Conservation (phyloP, 805 yeast genomes). For the Cyberlindnera sargentensis region DNA sequence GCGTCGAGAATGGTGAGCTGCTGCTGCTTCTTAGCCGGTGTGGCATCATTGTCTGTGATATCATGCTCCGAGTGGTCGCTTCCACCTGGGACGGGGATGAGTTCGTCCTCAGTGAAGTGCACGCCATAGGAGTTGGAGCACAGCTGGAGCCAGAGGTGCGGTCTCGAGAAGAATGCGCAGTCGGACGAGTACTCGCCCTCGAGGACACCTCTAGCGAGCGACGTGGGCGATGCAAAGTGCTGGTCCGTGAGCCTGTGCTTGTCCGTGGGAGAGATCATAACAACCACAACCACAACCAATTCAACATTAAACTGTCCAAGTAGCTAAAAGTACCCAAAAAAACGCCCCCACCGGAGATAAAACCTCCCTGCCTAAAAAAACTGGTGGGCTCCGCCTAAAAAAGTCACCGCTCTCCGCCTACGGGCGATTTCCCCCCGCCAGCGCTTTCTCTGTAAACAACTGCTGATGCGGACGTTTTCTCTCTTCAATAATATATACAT, state of each 20-base stretch:
- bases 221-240: constrained; percentile 13
- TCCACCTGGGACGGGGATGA: constrained; percentile 8
- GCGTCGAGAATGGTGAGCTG: constrained; percentile 12
- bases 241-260: constrained; percentile 13
- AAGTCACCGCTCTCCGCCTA: too few species aligned
- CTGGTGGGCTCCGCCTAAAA: too few species aligned
- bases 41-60: constrained; percentile 1
- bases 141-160: constrained; percentile 18
- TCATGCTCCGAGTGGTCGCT: constrained; percentile 3
- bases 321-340: too few species aligned
- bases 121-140: constrained; percentile 17
- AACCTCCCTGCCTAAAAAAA: too few species aligned
- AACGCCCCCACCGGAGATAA: too few species aligned
- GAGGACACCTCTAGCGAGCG: constrained; percentile 17
- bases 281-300: too few species aligned
- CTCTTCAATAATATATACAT: background rate
- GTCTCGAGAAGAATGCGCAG: constrained; percentile 14
- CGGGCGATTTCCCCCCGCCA: too few species aligned
- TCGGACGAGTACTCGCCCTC: constrained; percentile 16
- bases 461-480: too few species aligned
- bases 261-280: constrained; percentile 6
- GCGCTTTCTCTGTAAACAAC: too few species aligned
- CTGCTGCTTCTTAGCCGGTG: constrained; percentile 7
- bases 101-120: constrained; percentile 15
- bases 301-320: too few species aligned